phyloP scores from a whole-genome alignment of 2,329 filamentous ascomycete genomes.

The Apiospora rasikravindrae region DNA sequence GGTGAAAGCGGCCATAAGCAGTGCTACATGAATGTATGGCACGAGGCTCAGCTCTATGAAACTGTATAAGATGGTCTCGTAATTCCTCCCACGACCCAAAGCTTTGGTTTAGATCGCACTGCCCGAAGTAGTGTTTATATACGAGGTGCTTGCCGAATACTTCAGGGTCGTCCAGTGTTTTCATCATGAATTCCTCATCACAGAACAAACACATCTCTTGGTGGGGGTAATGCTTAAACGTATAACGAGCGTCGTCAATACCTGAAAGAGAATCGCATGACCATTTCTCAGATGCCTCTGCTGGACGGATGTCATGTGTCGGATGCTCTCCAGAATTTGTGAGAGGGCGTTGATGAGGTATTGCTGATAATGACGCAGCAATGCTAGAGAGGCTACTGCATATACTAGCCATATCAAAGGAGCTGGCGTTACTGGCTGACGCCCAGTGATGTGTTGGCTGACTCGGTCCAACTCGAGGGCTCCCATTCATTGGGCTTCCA shows the following conservation, averaged over 20 bases:
- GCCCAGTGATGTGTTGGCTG: background rate
- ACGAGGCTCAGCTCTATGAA: background rate
- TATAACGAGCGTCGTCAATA: background rate
- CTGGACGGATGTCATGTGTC: background rate
- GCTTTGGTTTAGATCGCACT: background rate
- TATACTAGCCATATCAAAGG: background rate
- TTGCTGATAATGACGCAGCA: background rate
- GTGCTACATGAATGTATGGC: background rate
- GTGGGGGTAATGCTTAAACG: accelerated
- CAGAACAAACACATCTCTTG: background rate
- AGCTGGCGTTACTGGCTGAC: background rate
- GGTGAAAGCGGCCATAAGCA: too few relatives aligned
- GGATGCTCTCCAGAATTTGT: background rate
- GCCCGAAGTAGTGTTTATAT: background rate
- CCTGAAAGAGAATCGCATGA: background rate
- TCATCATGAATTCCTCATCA: background rate
- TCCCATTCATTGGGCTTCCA: background rate
- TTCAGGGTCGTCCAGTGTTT: background rate
- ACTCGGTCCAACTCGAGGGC: background rate
- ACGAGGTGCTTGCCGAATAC: background rate
- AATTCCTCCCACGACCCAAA: background rate
- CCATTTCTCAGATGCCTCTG: background rate
- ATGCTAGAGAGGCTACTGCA: background rate
- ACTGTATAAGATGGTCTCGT: background rate
- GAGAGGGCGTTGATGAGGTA: background rate